phyloP scores from a whole-genome alignment of 139 green algal genomes.

The Edaphochlamys debaryana region DNA sequence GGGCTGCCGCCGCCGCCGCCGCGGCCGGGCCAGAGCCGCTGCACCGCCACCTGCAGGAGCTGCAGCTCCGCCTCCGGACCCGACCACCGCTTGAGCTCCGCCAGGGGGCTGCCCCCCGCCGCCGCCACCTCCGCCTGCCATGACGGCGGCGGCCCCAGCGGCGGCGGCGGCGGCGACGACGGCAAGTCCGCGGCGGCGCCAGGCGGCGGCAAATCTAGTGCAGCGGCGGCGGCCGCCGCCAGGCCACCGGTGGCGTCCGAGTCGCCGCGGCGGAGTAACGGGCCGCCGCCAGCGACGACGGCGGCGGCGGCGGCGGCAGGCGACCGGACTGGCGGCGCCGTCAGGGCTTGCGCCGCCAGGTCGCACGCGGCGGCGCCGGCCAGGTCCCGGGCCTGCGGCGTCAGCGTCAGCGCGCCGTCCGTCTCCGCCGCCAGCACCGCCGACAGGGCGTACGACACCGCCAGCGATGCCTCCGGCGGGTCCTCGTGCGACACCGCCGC shows the following conservation, averaged over 20 bases:
- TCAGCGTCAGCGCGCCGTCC: conserved; percentile 14
- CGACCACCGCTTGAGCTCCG: background rate
- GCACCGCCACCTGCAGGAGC: conserved; percentile 5
- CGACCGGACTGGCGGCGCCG: conserved; percentile 27
- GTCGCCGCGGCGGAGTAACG: too few species aligned
- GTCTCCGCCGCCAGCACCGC: conserved; percentile 9
- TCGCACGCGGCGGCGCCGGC: background rate
- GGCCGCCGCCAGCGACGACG: too few species aligned
- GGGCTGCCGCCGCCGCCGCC: background rate
- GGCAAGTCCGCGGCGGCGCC: too few species aligned
- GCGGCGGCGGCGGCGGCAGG: too few species aligned
- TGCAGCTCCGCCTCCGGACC: background rate
- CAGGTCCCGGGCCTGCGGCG: background rate
- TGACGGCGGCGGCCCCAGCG: too few species aligned
- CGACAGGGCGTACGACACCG: conserved; percentile 2
- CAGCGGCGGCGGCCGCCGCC: too few species aligned
- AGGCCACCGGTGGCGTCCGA: too few species aligned
- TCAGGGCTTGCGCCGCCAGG: conserved; percentile 17
- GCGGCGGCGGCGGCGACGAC: too few species aligned
- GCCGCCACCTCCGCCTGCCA: too few species aligned
- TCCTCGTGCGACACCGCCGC: background rate
- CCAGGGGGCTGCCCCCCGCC: too few species aligned
- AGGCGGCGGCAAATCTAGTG: too few species aligned
- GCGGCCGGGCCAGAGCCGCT: background rate
- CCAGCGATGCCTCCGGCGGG: conserved; percentile 5